Evolutionary conservation across 1,284 basidiomycete species (phyloP).

Genomic region (Apiotrichum siamense): DNA sequence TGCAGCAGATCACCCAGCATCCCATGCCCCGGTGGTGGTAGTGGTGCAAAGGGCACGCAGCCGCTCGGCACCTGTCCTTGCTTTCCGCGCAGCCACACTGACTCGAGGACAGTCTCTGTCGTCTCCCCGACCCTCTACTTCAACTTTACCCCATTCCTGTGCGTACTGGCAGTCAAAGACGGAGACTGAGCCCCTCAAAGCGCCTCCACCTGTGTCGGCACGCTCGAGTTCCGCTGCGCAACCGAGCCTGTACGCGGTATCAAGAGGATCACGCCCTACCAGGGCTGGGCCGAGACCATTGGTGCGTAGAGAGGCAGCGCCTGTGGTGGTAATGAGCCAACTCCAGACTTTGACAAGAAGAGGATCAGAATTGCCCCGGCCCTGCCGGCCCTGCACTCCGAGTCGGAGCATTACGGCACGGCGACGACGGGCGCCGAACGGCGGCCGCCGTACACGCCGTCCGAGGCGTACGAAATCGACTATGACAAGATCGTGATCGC

Average conservation of each 20-base stretch:
- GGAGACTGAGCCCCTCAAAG: too few species aligned
- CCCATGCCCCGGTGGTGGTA: too few species aligned
- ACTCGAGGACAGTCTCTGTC: slow-evolving; percentile 52
- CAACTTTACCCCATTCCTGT: slow-evolving; percentile 73
- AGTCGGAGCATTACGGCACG: background rate
- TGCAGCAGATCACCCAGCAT: too few species aligned
- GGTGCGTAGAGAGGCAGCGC: slow-evolving; percentile 19
- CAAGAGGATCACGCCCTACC: slow-evolving; percentile 34
- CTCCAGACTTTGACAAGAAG: slow-evolving; percentile 59
- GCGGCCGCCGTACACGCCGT: slow-evolving; percentile 26
- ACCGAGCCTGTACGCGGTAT: slow-evolving; percentile 64
- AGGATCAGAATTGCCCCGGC: slow-evolving; percentile 49
- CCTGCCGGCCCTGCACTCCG: slow-evolving; percentile 16
- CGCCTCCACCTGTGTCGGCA: slow-evolving; percentile 73
- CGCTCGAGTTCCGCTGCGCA: slow-evolving; percentile 71
- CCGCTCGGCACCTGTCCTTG: background rate
- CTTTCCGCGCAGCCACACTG: slow-evolving; percentile 10
- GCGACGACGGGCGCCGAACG: slow-evolving; percentile 38
- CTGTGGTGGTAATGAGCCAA: background rate
- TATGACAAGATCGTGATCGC: slow-evolving; percentile 81
- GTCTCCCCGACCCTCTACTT: slow-evolving; percentile 72
- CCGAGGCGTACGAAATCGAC: slow-evolving; percentile 51
- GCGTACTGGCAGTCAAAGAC: too few species aligned
- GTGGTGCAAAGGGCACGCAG: too few species aligned
- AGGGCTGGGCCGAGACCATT: slow-evolving; percentile 48